Base-by-base conservation (phyloP, 1,284 basidiomycete genomes). In the Ustanciosporium gigantosporum region DNA sequence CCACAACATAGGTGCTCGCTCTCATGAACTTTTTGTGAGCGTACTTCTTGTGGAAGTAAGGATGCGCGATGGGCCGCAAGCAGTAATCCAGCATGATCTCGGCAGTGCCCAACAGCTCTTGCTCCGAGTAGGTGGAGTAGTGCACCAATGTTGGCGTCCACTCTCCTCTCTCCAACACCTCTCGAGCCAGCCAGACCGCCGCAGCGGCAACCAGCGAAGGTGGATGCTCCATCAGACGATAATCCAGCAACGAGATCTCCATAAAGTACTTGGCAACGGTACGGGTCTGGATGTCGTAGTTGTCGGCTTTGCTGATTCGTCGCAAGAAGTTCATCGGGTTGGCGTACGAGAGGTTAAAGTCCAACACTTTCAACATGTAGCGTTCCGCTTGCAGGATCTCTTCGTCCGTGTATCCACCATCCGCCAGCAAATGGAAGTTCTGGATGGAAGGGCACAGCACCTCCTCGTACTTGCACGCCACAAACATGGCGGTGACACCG, bases 391-490 rank as follows among this genome's bases (percentile, higher is more conserved):
- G 57, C 13, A 76, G 57, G 32, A 76, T 75, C 59, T 76, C 74
- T 23, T 68, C 66, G 36, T 73, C 73, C 15, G 71, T 74, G 34
- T 74, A 75, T 14, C 68, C 70, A 31, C 71, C 71, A 40, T 76
- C 69, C 32, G 70, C 68, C 13, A 76, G 57, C 38, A 73, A 65
- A 68, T 94, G 82, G 79, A 96, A 93, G 81, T 95, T 90, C 22
- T 82, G 80, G 31, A 94, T 87, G 1, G 89, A 89, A 1, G 94
- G 94, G 24, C 91, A 88, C 50, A 96, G 85, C 58, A 95, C 90
- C 80, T 98, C 94, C 79, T 98, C 94, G 65, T 93, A 91, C 80
- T 98, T 98, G 38, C 90, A 86, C 0, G 94, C 87, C 61, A 98
- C 83, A 80, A 97, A 94, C 79, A 98, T 85, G 70, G 90, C 90